These are phyloP conservation scores for Opeltia flavorubescens DNA, from an alignment of 495 filamentous ascomycete species.

Conservation along the genomic window DNA sequence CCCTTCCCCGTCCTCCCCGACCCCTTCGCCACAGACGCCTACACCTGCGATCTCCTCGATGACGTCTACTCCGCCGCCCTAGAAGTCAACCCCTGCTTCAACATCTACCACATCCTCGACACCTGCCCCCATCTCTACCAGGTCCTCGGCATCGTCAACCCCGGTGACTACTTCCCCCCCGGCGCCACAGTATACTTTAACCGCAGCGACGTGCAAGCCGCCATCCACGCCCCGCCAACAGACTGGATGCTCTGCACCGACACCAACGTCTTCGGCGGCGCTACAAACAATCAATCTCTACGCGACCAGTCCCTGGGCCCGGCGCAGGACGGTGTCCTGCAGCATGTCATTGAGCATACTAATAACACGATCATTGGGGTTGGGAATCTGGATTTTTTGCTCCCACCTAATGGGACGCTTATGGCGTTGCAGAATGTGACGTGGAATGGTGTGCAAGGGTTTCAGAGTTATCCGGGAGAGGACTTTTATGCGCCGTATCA, in stretches of 20 bases:
- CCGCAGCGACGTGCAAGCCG: slow-evolving; percentile 39
- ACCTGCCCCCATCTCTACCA: slow-evolving; percentile 27
- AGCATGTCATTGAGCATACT: slow-evolving; percentile 46
- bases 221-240: slow-evolving; percentile 37
- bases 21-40: slow-evolving; percentile 18
- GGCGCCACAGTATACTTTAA: slow-evolving; percentile 42
- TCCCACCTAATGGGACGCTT: slow-evolving; percentile 46
- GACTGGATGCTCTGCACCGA: slow-evolving; percentile 30
- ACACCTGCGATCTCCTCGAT: slow-evolving; percentile 38
- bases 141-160: slow-evolving; percentile 21
- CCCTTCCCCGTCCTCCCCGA: slow-evolving; percentile 16
- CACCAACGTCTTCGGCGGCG: slow-evolving; percentile 30
- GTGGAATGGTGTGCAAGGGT: slow-evolving; percentile 50
- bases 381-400: slow-evolving; percentile 44
- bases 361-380: slow-evolving; percentile 46
- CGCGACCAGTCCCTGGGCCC: slow-evolving; percentile 8
- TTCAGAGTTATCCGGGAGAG: slow-evolving; percentile 28
- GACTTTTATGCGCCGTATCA: slow-evolving; percentile 38
- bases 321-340: slow-evolving; percentile 31
- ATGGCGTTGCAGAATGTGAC: slow-evolving; percentile 56
- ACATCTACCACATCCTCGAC: slow-evolving; percentile 40
- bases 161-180: slow-evolving; percentile 23
- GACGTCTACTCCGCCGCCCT: slow-evolving; percentile 31
- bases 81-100: slow-evolving; percentile 45
- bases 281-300: slow-evolving; percentile 5